Base-by-base conservation (phyloP, 169 alveolate species). In the Cardiosporidium cionae region DNA sequence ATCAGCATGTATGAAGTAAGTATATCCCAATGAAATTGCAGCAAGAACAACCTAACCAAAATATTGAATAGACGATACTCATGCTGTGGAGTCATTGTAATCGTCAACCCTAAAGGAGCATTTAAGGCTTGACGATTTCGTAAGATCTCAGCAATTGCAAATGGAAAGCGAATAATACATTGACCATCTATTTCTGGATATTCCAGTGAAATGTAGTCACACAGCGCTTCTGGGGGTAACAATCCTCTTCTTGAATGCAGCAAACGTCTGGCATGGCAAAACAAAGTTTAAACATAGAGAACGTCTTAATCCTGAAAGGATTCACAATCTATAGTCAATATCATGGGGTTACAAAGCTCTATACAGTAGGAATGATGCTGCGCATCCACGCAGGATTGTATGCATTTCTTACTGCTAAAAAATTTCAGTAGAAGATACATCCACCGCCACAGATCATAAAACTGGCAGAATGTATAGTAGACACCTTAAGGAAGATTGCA, bases 161-260 rank as follows among this genome's bases (percentile, higher is more conserved):
- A 58, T 0, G 84, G 84, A 52, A 78, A 78, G 5, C 84, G 70
- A n/a, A 78, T 71, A 27, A 76, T 7, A 25, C 73, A 34, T 33
- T 76, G 82, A 34, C 77, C 69, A 28, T 76, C 82, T 53, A 76
- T 53, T 54, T 64, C 71, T 3, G 82, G 82, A 7, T 68, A 76
- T 22, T 76, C 82, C 34, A 68, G 73, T 0, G 75, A 58, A 68
- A 68, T 66, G 72, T 73, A 76, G 65, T 76, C 82, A 65, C 65
- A 70, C 54, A 76, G 31, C 66, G 67, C 82, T 32, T 72, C 31
- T 29, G 73, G 77, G 0, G 76, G 53, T 28, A 76, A 69, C 37
- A 76, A 73, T 27, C 82, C 82, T 25, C 76, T 67, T 27, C 82
- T 65, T 52, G 68, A 63, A 6, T 72, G 74, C 9, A 74, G 65